These are phyloP conservation scores for Tolypocladium tropicale DNA, from an alignment of 2,329 filamentous ascomycete genomes.

Conservation along the genomic window DNA sequence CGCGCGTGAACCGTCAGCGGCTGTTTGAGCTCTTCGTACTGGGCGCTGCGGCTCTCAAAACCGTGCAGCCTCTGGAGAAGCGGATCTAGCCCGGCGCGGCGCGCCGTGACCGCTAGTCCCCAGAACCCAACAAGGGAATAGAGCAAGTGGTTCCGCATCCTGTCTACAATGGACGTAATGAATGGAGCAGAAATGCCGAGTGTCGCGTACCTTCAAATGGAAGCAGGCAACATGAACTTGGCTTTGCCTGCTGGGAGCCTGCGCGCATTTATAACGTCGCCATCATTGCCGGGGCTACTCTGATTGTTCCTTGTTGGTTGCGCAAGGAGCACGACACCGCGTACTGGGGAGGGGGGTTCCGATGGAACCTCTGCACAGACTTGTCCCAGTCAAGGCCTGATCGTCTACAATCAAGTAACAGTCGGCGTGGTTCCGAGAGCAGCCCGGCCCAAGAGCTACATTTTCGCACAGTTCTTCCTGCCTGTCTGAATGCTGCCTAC, in stretches of 20 bases:
- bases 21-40: not conserved
- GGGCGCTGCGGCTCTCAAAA: too few species aligned
- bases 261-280: not conserved
- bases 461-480: too few species aligned
- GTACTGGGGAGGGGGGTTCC: not conserved
- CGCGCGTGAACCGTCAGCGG: not conserved
- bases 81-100: not conserved
- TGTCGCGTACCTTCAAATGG: not conserved
- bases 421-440: not conserved
- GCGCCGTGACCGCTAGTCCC: not conserved
- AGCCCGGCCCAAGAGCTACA: not conserved
- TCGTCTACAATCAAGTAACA: not conserved
- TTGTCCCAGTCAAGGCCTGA: not conserved
- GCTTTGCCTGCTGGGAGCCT: not conserved
- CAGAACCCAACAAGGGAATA: not conserved
- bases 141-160: not conserved
- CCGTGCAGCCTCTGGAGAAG: not conserved
- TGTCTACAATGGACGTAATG: not conserved
- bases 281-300: not conserved
- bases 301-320: not conserved
- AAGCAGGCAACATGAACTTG: not conserved
- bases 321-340: not conserved
- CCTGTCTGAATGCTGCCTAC: not conserved
- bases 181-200: not conserved
- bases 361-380: not conserved